A percentile compares a stretch with the other conserved stretches of the same genome.
Evolutionary conservation across 2,329 filamentous ascomycete species (phyloP).

Genomic region (Aspergillus costaricaensis): DNA sequence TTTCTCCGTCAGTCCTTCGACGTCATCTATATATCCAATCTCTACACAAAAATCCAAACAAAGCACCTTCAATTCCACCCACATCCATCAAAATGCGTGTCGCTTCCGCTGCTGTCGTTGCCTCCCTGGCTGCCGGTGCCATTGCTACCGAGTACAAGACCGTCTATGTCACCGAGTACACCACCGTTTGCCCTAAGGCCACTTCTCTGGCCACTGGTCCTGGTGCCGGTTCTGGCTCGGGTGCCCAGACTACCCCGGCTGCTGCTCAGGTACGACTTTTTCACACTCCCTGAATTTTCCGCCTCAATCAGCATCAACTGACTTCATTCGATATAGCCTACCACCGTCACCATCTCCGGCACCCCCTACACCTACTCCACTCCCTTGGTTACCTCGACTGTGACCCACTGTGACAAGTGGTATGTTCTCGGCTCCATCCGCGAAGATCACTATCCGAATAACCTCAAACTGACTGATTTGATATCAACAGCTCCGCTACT

Average conservation of each 20-base stretch:
- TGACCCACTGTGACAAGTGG: constrained; percentile 49
- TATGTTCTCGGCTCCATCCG: constrained; percentile 25
- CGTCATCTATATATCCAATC: constrained; percentile 3
- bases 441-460: not conserved
- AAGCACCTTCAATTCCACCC: not conserved
- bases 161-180: constrained; percentile 65
- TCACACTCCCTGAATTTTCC: not conserved
- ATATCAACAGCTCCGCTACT: constrained; percentile 26
- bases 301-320: not conserved
- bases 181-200: constrained; percentile 71
- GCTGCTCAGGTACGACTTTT: constrained; percentile 54
- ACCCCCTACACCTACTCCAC: constrained; percentile 68
- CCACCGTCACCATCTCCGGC: constrained; percentile 70
- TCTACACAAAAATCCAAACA: not conserved
- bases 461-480: not conserved
- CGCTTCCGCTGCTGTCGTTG: constrained; percentile 43
- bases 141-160: constrained; percentile 52
- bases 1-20: constrained; percentile 27
- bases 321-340: constrained; percentile 49
- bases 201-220: constrained; percentile 65
- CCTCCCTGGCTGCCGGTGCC: constrained; percentile 44
- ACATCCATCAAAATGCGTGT: constrained; percentile 52
- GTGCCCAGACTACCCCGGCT: constrained; percentile 66
- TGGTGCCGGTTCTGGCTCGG: not conserved
- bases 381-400: constrained; percentile 56